Conservation (phyloP, 228 moss, liverwort and hornwort genomes). For the Sphagnum magellanicum region DNA sequence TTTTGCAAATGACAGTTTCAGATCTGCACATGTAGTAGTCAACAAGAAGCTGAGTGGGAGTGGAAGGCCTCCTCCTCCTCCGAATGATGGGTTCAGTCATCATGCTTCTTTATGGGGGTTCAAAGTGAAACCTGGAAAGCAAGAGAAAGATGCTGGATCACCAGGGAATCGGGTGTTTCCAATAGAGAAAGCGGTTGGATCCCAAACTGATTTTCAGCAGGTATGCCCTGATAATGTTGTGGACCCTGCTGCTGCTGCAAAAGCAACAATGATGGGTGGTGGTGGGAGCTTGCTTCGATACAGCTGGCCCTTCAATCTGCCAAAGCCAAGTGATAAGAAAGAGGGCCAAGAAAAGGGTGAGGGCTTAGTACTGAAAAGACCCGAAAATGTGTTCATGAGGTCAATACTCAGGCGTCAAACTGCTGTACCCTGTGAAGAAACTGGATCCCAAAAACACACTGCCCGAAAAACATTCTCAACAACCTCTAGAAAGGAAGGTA, state of each 20-base stretch:
- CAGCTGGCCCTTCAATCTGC: constrained; percentile 20
- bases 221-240: too few relatives aligned
- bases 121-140: constrained; percentile 2
- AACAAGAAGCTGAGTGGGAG: too few relatives aligned
- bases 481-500: constrained; percentile 3
- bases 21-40: too few relatives aligned
- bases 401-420: constrained; percentile 18
- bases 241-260: too few relatives aligned
- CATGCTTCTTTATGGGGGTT: too few relatives aligned
- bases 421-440: neutral
- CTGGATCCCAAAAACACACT: too few relatives aligned
- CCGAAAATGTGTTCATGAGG: constrained; percentile 26
- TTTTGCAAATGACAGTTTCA: too few relatives aligned
- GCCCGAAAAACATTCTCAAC: neutral
- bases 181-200: constrained; percentile 3
- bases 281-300: constrained; percentile 20
- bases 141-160: constrained; percentile 12
- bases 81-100: too few relatives aligned
- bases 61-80: too few relatives aligned
- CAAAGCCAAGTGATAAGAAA: constrained; percentile 24
- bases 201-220: neutral
- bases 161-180: constrained; percentile 13
- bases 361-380: constrained; percentile 9
- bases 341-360: neutral
- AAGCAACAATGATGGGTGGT: neutral